These are phyloP conservation scores for Nyssa sinensis DNA, from an alignment of 148 eudicot genomes.

Conservation along the genomic window DNA sequence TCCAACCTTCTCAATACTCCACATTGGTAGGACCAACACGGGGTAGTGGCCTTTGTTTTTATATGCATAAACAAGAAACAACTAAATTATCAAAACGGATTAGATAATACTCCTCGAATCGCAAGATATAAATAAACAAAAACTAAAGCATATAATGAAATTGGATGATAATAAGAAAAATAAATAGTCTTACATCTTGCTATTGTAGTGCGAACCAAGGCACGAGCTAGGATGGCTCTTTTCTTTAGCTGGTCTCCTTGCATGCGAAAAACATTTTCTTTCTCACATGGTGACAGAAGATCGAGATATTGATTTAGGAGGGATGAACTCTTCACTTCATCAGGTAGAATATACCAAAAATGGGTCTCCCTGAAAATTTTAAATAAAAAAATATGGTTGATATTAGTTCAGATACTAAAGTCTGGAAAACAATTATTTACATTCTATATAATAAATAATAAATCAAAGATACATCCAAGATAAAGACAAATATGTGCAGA, in stretches of 20 bases:
- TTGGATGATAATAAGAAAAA: background rate
- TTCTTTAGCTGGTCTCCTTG: constrained; percentile 49
- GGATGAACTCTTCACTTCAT: constrained; percentile 58
- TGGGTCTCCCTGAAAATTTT: constrained; percentile 71
- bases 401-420: background rate
- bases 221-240: constrained; percentile 73
- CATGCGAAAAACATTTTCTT: constrained; percentile 51
- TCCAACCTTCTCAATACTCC: too few species aligned
- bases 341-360: constrained; percentile 74
- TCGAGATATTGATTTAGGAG: constrained; percentile 56
- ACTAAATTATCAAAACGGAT: background rate
- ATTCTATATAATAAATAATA: too few species aligned
- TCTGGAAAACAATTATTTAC: background rate
- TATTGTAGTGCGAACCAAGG: constrained; percentile 84
- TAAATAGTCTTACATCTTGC: constrained; percentile 64
- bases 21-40: too few species aligned
- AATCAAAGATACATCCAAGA: background rate
- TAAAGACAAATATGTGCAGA: background rate
- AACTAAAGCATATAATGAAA: background rate
- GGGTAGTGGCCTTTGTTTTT: too few species aligned
- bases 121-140: background rate
- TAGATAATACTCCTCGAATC: background rate
- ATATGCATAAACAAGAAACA: background rate
- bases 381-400: background rate
- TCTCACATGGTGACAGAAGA: constrained; percentile 69